Conservation (phyloP, 495 filamentous ascomycete species). For the Polyplosphaeria fusca region DNA sequence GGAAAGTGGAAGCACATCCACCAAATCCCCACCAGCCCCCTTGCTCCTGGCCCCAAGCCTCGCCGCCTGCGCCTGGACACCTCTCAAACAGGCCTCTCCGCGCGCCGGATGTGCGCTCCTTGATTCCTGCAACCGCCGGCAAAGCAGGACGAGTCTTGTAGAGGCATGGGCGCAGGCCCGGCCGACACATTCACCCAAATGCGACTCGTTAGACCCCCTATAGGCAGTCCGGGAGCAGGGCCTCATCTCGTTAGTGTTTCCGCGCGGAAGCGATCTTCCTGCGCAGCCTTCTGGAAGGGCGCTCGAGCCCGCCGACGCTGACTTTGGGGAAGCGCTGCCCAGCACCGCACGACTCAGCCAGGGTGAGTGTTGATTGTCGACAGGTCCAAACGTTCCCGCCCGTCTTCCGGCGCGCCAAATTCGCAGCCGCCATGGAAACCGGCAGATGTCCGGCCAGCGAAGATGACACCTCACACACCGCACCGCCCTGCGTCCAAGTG, state of each 20-base stretch:
- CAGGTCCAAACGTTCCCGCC: slow-evolving; percentile 5
- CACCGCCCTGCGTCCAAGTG: slow-evolving; percentile 8
- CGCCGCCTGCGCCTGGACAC: background rate
- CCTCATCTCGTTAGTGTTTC: slow-evolving; percentile 7
- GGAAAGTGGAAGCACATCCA: slow-evolving; percentile 15
- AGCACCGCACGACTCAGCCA: slow-evolving; percentile 2
- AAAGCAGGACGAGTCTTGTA: slow-evolving; percentile 3
- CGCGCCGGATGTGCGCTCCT: slow-evolving; percentile 11
- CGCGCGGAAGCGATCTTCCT: slow-evolving; percentile 1
- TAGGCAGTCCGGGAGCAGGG: background rate
- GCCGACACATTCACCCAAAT: slow-evolving; percentile 11
- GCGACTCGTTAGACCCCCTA: background rate
- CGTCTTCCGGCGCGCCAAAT: slow-evolving; percentile 10
- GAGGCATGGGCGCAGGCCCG: slow-evolving; percentile 12
- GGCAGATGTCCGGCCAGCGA: slow-evolving; percentile 18
- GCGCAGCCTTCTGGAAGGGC: slow-evolving; percentile 19
- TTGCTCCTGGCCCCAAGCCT: slow-evolving; percentile 9
- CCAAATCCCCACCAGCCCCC: slow-evolving; percentile 9
- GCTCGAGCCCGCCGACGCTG: slow-evolving; percentile 16
- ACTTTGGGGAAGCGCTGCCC: background rate
- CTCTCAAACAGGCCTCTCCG: background rate
- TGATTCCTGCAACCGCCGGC: slow-evolving; percentile 11
- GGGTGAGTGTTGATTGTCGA: background rate
- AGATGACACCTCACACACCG: background rate
- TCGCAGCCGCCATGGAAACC: slow-evolving; percentile 10